Evolutionary conservation across 306 rosid species (phyloP).

Genomic region (Dalbergia cultrata): DNA sequence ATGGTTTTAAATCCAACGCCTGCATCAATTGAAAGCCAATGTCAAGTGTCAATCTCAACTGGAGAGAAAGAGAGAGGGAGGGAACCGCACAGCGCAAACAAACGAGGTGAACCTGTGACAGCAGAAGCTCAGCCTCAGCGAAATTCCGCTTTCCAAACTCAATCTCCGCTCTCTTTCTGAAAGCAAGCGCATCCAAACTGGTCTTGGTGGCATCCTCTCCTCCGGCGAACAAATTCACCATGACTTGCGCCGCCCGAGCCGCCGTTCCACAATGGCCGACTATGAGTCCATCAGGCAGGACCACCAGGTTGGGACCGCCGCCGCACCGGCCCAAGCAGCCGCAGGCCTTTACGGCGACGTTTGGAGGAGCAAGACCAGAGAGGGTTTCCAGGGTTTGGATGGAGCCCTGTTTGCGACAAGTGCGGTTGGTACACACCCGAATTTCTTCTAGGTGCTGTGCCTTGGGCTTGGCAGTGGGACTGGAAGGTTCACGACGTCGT

Average conservation of each 20-base stretch:
- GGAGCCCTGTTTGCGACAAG: slow-evolving; percentile 88
- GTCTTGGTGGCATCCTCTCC: slow-evolving; percentile 44
- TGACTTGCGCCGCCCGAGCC: slow-evolving; percentile 71
- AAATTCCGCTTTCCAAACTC: slow-evolving; percentile 59
- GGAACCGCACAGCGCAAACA: background rate
- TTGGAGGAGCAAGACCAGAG: slow-evolving; percentile 69
- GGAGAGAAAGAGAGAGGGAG: background rate
- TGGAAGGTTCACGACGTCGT: slow-evolving; percentile 9
- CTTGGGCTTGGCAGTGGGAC: slow-evolving; percentile 23
- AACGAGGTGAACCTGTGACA: slow-evolving; percentile 65
- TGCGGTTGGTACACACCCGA: slow-evolving; percentile 86
- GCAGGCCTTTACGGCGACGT: slow-evolving; percentile 63
- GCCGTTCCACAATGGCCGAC: slow-evolving; percentile 75
- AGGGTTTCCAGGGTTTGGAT: slow-evolving; percentile 76
- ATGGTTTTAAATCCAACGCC: slow-evolving; percentile 79
- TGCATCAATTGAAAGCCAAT: slow-evolving; percentile 54
- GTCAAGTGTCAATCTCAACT: slow-evolving; percentile 20
- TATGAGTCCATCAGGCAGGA: slow-evolving; percentile 64
- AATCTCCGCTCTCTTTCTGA: slow-evolving; percentile 71
- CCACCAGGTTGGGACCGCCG: slow-evolving; percentile 78
- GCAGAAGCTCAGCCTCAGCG: slow-evolving; percentile 69
- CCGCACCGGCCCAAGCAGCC: slow-evolving; percentile 88
- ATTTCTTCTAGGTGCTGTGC: slow-evolving; percentile 56
- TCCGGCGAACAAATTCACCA: slow-evolving; percentile 47
- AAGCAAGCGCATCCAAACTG: slow-evolving; percentile 82